These are phyloP conservation scores for Umbilicus rupestris DNA, from an alignment of 164 flowering plant species.

Conservation along the genomic window DNA sequence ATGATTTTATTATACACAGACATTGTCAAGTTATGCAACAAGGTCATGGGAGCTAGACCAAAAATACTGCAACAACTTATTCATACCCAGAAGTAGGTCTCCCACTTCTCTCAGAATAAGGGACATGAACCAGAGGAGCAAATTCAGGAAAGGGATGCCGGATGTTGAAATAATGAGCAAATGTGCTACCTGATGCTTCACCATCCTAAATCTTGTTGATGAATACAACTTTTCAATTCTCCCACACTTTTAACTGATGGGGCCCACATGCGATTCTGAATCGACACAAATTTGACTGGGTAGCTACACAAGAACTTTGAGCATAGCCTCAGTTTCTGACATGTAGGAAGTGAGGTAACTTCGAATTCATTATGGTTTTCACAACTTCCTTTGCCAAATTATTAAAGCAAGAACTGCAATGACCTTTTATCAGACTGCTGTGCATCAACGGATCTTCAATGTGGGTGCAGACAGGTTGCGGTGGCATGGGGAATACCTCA, in stretches of 20 bases:
- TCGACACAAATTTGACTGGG: not conserved
- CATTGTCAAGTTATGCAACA: too few species aligned
- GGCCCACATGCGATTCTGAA: not conserved
- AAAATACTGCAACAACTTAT: too few species aligned
- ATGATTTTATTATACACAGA: too few species aligned
- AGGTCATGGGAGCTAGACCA: too few species aligned
- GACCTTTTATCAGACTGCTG: conserved; percentile 26
- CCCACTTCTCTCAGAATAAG: too few species aligned
- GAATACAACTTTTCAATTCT: not conserved
- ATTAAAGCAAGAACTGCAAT: conserved; percentile 43
- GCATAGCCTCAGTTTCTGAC: conserved; percentile 11
- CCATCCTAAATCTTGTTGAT: too few species aligned
- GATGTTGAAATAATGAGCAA: too few species aligned
- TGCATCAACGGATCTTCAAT: conserved; percentile 20
- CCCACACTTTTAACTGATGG: not conserved
- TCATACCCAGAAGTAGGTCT: too few species aligned
- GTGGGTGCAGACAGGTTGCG: conserved; percentile 35
- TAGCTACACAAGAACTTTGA: not conserved
- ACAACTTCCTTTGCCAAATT: conserved; percentile 32
- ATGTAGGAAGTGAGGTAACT: conserved; percentile 22
- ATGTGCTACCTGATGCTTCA: too few species aligned
- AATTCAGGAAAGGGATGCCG: too few species aligned
- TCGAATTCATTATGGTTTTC: conserved; percentile 29
- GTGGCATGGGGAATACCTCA: conserved; percentile 26
- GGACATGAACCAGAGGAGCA: too few species aligned